A percentile compares a stretch with the other conserved stretches of the same genome.
Conservation (phyloP, 2,329 filamentous ascomycete species). For the Graphiopsis chlorocephala region DNA sequence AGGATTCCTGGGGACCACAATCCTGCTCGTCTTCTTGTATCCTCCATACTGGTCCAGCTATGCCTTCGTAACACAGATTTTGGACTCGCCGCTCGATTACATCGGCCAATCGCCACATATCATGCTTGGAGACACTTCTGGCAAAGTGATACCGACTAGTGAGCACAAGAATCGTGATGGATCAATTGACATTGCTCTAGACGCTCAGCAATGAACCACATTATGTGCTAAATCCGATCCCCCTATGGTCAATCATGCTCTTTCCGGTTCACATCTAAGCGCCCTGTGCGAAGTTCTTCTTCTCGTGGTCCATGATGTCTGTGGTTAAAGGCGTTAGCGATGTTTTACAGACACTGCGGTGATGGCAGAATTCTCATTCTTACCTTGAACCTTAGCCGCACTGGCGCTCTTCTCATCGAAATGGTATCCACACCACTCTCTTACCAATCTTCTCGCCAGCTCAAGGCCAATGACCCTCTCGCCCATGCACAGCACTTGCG, state of each 20-base stretch:
- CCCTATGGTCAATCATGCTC: neutral
- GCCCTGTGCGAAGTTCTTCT: slow-evolving; percentile 32
- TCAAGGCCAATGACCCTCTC: slow-evolving; percentile 81
- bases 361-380: neutral
- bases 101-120: neutral
- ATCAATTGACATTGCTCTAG: neutral
- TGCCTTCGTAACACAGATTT: too few relatives aligned
- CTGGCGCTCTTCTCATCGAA: slow-evolving; percentile 69
- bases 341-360: neutral
- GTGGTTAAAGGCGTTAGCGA: slow-evolving; percentile 19
- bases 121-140: neutral
- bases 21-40: neutral
- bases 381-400: slow-evolving; percentile 50
- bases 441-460: slow-evolving; percentile 70
- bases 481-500: slow-evolving; percentile 83
- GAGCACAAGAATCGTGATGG: neutral
- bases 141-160: neutral
- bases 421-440: slow-evolving; percentile 79
- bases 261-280: neutral
- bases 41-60: too few relatives aligned
- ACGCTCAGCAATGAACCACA: neutral
- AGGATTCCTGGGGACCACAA: neutral
- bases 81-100: neutral
- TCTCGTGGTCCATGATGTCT: slow-evolving; percentile 50
- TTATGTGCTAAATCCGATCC: neutral